These are phyloP conservation scores for Botrytis hyacinthi DNA, from an alignment of 2,329 filamentous ascomycete species.

Conservation along the genomic window DNA sequence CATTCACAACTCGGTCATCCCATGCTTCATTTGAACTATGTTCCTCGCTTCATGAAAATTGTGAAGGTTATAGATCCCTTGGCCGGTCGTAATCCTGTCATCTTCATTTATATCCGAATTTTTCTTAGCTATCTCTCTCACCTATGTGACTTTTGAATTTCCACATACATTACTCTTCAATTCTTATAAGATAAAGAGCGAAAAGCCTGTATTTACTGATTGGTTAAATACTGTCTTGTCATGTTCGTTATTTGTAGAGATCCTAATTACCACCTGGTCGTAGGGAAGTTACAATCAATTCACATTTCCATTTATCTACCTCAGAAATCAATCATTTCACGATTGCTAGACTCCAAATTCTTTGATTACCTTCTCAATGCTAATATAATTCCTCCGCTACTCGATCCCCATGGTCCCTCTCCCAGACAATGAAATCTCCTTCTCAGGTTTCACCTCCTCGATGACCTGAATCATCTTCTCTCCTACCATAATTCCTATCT, in stretches of 20 bases:
- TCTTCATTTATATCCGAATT: background rate
- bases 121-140: background rate
- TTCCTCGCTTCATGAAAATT: background rate
- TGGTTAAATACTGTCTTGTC: background rate
- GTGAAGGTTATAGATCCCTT: background rate
- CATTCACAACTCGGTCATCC: background rate
- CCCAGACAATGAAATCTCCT: background rate
- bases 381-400: background rate
- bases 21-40: background rate
- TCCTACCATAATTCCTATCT: conserved; percentile 58
- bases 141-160: background rate
- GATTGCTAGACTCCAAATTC: background rate
- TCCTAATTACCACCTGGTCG: background rate
- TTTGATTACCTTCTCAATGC: too few species aligned
- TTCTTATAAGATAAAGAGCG: background rate
- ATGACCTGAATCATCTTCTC: conserved; percentile 52
- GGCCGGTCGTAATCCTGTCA: background rate
- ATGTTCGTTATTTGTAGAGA: background rate
- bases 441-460: conserved; percentile 6
- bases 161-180: background rate
- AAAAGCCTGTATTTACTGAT: background rate
- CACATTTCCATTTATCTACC: background rate
- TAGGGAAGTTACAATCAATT: background rate
- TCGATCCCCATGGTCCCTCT: conserved; percentile 8
- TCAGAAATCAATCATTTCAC: background rate